Percentiles rank a stretch among this genome's conserved stretches.
These are phyloP conservation scores for Cynara cardunculus DNA, from an alignment of 129 eudicot species.

Conservation along the genomic window DNA sequence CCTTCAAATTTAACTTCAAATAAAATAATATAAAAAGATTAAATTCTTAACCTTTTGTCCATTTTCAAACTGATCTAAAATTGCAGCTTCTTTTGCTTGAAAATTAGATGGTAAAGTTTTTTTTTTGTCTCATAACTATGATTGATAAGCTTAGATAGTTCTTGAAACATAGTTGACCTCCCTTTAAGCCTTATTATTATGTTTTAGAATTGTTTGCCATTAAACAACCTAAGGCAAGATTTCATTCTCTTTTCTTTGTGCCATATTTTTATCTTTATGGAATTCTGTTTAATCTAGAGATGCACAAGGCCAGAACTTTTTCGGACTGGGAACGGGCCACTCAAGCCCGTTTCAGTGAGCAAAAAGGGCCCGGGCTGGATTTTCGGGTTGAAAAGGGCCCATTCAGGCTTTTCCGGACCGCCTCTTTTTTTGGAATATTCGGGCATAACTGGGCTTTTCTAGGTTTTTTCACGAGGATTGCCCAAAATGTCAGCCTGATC, in stretches of 20 bases:
- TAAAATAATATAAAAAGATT: too few relatives aligned
- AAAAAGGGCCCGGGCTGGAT: background rate
- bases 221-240: background rate
- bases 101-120: background rate
- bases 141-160: background rate
- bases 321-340: background rate
- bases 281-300: background rate
- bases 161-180: background rate
- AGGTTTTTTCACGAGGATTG: background rate
- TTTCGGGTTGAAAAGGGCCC: background rate
- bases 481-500: background rate
- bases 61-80: too few relatives aligned
- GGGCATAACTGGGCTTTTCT: background rate
- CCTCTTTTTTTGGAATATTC: background rate
- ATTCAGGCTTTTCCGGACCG: background rate
- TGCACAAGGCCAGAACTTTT: background rate
- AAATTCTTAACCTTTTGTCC: too few relatives aligned
- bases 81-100: background rate
- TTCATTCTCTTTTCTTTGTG: background rate
- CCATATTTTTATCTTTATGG: background rate
- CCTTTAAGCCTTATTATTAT: background rate
- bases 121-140: background rate
- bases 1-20: too few relatives aligned
- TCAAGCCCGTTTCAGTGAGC: background rate
- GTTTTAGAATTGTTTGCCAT: background rate